phyloP scores from a whole-genome alignment of 805 yeast species.

The Lachancea lanzarotensis region DNA sequence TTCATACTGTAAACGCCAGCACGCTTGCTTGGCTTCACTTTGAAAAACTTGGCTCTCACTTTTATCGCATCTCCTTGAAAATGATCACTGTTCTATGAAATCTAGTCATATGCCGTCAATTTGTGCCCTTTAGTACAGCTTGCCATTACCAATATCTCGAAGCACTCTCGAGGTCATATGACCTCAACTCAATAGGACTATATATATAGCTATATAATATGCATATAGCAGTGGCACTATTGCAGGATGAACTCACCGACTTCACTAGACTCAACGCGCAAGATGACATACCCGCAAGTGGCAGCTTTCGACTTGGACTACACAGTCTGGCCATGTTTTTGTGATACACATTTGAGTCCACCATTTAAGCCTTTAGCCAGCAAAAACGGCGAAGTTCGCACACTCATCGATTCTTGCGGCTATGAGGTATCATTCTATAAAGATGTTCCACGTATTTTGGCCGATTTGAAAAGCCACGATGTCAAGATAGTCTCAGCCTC shows the following conservation, averaged over 20 bases:
- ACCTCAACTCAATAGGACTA: too few relatives aligned
- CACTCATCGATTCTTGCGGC: conserved; percentile 37
- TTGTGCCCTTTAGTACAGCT: too few relatives aligned
- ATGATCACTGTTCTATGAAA: too few relatives aligned
- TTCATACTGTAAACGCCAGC: too few relatives aligned
- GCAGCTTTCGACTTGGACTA: conserved; percentile 34
- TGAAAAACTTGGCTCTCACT: too few relatives aligned
- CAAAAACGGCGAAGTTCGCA: conserved; percentile 26
- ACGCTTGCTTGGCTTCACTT: too few relatives aligned
- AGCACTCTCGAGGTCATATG: not conserved
- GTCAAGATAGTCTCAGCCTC: conserved; percentile 65
- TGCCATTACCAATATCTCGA: too few relatives aligned
- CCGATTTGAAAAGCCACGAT: conserved; percentile 41
- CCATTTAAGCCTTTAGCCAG: conserved; percentile 28
- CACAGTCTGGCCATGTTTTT: conserved; percentile 35
- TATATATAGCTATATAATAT: too few relatives aligned
- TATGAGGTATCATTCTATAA: conserved; percentile 50
- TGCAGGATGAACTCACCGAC: too few relatives aligned
- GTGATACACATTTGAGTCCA: conserved; percentile 32
- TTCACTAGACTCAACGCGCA: not conserved
- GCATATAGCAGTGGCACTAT: too few relatives aligned
- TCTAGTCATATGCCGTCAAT: too few relatives aligned
- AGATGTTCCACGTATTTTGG: conserved; percentile 62
- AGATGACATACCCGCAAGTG: conserved; percentile 28
- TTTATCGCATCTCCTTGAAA: too few relatives aligned